Evolutionary conservation across 441 rosid species (phyloP), one percentile per base, ranked within the genome.

Genomic region (Mallotus japonicus): DNA sequence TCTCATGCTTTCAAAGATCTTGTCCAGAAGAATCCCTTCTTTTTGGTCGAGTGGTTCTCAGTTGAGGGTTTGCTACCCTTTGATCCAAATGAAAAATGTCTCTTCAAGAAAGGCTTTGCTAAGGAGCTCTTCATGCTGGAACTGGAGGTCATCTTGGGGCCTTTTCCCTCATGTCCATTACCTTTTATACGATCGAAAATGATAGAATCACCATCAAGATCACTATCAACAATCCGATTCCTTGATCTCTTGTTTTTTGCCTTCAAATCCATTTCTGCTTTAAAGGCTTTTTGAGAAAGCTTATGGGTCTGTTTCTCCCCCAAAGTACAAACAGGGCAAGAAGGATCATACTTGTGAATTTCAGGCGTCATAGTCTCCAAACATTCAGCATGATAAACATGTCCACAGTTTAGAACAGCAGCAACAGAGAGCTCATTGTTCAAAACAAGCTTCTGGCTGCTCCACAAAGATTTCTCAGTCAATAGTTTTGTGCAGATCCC

Each of bases 341-440:
- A 77, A 8, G 99, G 99, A 78, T 96, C 97, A 51, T 89, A 96
- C 81, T 93, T 93, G 79, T 84, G 79, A 58, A 88, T 76, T 77
- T 93, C 98, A 42, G 78, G 83, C 0, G 99, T 96, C 90, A 93
- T 79, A 65, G 81, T 87, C 79, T 96, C 99, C 87, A 96, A 86
- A 88, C 99, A 96, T 49, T 96, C 99, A 49, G 97, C 95, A 73
- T 96, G 99, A 82, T 90, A 93, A 73, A 84, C 91, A 82, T 96
- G 99, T 22, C 97, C 98, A 66, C 99, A 96, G 14, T 77, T 83
- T 77, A 96, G 82, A 74, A 96, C 87, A 50, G 98, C 85, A 50
- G 90, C 91, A 24, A 87, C 92, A 58, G 89, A 76, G 53, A 86
- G 95, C 78, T 92, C 97, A 65, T 83, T 91, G 70, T 77, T 85